Conservation (phyloP, 495 filamentous ascomycete species). For the Endocarpon pusillum region DNA sequence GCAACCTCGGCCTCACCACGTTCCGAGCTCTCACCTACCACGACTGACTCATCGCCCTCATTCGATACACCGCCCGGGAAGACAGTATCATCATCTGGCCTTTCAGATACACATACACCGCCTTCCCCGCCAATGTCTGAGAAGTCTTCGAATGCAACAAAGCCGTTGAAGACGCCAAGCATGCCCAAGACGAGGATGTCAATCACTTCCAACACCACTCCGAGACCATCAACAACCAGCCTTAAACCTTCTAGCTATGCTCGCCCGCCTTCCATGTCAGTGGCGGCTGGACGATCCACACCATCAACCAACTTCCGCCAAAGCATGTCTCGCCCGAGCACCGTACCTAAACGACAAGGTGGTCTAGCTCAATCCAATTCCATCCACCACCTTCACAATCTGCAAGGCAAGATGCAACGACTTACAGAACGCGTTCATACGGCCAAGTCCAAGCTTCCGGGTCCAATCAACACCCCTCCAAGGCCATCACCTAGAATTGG, state of each 20-base stretch:
- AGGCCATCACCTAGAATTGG: slow-evolving; percentile 53
- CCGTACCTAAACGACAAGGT: slow-evolving; percentile 13
- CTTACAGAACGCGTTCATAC: slow-evolving; percentile 86
- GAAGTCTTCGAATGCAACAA: slow-evolving; percentile 26
- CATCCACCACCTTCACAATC: slow-evolving; percentile 75
- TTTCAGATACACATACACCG: slow-evolving; percentile 61
- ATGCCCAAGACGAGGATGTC: slow-evolving; percentile 22
- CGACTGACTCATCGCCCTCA: slow-evolving; percentile 48
- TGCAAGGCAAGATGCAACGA: slow-evolving; percentile 92
- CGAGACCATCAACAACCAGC: slow-evolving; percentile 22
- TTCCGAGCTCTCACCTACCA: slow-evolving; percentile 32
- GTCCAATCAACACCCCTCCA: slow-evolving; percentile 63
- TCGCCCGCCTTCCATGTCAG: slow-evolving; percentile 34
- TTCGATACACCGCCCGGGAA: slow-evolving; percentile 59
- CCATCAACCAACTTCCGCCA: slow-evolving; percentile 23
- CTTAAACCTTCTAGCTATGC: slow-evolving; percentile 25
- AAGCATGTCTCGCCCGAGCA: slow-evolving; percentile 20
- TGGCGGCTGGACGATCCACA: slow-evolving; percentile 24
- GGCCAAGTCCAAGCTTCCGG: slow-evolving; percentile 82
- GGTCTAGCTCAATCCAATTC: slow-evolving; percentile 64
- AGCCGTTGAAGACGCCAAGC: slow-evolving; percentile 10
- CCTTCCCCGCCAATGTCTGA: slow-evolving; percentile 46
- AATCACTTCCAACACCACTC: slow-evolving; percentile 31
- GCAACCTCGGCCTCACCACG: slow-evolving; percentile 31
- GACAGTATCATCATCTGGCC: slow-evolving; percentile 38